A percentile compares a stretch with the other conserved stretches of the same genome.
These are phyloP conservation scores for Phialemonium atrogriseum DNA, from an alignment of 2,329 filamentous ascomycete genomes.

Conservation along the genomic window DNA sequence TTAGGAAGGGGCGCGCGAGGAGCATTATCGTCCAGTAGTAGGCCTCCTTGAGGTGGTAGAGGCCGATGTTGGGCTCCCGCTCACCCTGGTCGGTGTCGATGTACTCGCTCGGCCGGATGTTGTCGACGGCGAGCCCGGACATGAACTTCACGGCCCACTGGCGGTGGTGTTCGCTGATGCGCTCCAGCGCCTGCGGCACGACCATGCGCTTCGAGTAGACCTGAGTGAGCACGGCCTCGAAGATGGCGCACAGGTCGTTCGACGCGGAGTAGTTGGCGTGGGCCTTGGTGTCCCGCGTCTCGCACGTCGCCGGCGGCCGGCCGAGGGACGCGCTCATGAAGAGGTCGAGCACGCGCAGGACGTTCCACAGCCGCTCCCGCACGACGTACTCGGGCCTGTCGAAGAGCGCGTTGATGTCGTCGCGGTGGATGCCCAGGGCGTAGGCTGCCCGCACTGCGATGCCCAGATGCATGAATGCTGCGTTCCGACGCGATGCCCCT, in stretches of 20 bases:
- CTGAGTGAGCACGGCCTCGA: conserved; percentile 25
- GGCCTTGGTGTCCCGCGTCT: conserved; percentile 14
- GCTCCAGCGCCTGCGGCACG: conserved; percentile 14
- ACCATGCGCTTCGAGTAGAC: conserved; percentile 24
- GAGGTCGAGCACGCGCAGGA: conserved; percentile 21
- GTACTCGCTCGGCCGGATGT: conserved; percentile 7
- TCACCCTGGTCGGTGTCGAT: conserved; percentile 9
- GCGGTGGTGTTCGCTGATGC: conserved; percentile 18
- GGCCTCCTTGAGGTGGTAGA: conserved; percentile 24
- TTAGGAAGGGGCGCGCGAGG: conserved; percentile 25
- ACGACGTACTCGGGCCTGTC: conserved; percentile 13
- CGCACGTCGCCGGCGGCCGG: conserved; percentile 22
- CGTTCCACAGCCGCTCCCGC: conserved; percentile 24
- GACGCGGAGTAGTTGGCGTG: conserved; percentile 17
- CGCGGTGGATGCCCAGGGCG: conserved; percentile 21
- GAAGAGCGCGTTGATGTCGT: conserved; percentile 20
- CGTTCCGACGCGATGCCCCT: conserved; percentile 23
- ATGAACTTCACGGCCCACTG: conserved; percentile 14
- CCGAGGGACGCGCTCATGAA: conserved; percentile 25
- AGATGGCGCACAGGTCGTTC: conserved; percentile 25
- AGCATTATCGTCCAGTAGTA: conserved; percentile 31
- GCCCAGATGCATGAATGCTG: conserved; percentile 28
- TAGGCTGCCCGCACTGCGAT: conserved; percentile 27
- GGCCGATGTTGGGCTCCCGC: conserved; percentile 16
- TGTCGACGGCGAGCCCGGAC: conserved; percentile 10